Conservation (phyloP, 768 basidiomycete genomes). For the Russula griseocarnosa region DNA sequence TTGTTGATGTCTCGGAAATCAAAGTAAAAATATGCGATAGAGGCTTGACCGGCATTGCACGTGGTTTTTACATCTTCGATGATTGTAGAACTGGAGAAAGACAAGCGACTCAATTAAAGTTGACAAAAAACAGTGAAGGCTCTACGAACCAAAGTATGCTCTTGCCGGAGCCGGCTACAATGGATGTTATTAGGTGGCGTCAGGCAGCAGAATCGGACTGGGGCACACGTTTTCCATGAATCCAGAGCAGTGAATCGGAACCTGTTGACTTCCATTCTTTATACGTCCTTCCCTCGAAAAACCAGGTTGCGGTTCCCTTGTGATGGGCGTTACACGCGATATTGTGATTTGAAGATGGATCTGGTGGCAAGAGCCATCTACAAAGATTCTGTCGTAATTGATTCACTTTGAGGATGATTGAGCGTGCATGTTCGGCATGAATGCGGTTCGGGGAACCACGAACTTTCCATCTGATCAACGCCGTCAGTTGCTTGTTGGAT, state of each 20-base stretch:
- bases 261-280: background rate
- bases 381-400: background rate
- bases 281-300: constrained; percentile 41
- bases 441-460: background rate
- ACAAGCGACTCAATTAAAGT: background rate
- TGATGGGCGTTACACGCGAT: constrained; percentile 38
- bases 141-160: constrained; percentile 9
- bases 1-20: background rate
- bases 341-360: constrained; percentile 1
- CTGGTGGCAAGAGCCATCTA: constrained; percentile 10
- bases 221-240: constrained; percentile 9
- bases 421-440: background rate
- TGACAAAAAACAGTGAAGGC: background rate
- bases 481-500: background rate
- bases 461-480: background rate
- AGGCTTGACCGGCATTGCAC: background rate
- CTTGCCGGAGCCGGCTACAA: constrained; percentile 16
- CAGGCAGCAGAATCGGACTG: background rate
- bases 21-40: constrained; percentile 2
- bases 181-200: background rate
- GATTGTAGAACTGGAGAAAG: constrained; percentile 5
- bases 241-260: background rate
- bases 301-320: constrained; percentile 32
- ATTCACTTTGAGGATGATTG: background rate
- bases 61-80: background rate